Evolutionary conservation across 2,329 filamentous ascomycete species (phyloP).

Genomic region (Verticillium klebahnii): DNA sequence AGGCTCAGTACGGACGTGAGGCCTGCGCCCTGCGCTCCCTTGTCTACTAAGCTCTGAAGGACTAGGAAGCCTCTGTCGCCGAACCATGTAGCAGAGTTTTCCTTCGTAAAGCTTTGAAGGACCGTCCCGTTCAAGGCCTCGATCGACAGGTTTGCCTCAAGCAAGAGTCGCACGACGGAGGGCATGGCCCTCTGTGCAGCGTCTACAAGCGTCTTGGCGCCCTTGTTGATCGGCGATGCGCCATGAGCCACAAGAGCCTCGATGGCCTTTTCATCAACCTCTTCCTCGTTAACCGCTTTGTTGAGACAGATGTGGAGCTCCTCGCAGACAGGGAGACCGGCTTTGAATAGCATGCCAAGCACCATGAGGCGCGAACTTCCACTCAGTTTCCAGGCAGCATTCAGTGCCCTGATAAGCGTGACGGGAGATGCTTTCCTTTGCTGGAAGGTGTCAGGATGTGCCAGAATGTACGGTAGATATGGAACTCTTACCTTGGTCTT

Average conservation of each 20-base stretch:
- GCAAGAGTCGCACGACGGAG: conserved; percentile 34
- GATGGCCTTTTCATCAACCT: conserved; percentile 17
- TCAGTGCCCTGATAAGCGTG: conserved; percentile 46
- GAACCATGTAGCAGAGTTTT: conserved; percentile 39
- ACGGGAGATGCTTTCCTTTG: conserved; percentile 37
- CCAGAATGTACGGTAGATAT: neutral
- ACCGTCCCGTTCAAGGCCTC: conserved; percentile 42
- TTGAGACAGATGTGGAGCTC: conserved; percentile 46
- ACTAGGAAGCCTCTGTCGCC: conserved; percentile 40
- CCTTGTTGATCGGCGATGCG: conserved; percentile 46
- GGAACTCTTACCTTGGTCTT: conserved; percentile 34
- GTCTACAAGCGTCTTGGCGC: conserved; percentile 48
- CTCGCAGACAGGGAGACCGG: conserved; percentile 42
- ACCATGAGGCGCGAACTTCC: conserved; percentile 43
- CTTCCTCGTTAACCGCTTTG: conserved; percentile 48
- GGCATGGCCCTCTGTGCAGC: conserved; percentile 35
- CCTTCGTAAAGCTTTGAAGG: conserved; percentile 35
- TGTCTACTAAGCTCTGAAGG: conserved; percentile 42
- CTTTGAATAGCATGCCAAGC: conserved; percentile 45
- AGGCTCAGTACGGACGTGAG: conserved; percentile 40
- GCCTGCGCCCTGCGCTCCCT: conserved; percentile 41
- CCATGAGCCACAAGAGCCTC: conserved; percentile 28
- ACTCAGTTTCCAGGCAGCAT: conserved; percentile 47
- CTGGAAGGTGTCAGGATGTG: conserved; percentile 19
- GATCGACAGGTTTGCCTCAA: conserved; percentile 31